Conservation (phyloP, 2,329 filamentous ascomycete genomes). For the Beauveria rudraprayagi region DNA sequence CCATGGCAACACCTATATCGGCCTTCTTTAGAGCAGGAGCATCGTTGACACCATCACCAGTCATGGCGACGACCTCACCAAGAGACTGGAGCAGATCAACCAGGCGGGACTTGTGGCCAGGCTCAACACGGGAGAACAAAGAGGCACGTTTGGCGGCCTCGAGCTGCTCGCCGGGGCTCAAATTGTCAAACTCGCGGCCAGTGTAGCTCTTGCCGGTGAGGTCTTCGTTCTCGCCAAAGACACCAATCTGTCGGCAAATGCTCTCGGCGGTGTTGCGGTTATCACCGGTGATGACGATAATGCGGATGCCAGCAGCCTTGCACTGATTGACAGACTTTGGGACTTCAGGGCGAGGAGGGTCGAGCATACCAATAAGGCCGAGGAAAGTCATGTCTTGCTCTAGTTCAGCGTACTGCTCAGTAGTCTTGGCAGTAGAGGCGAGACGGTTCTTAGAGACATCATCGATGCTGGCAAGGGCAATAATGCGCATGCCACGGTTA, state of each 20-base stretch:
- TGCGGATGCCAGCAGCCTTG: constrained; percentile 85
- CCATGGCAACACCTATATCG: constrained; percentile 98
- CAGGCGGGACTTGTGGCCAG: constrained; percentile 92
- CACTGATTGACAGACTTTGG: constrained; percentile 79
- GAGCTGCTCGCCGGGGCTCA: constrained; percentile 71
- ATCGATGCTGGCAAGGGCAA: constrained; percentile 81
- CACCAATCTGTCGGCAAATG: constrained; percentile 93
- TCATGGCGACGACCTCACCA: constrained; percentile 97
- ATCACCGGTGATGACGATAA: constrained; percentile 97
- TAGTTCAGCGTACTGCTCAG: constrained; percentile 73
- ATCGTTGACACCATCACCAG: constrained; percentile 96
- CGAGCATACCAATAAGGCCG: constrained; percentile 91
- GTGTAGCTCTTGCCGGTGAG: constrained; percentile 90
- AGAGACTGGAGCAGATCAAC: constrained; percentile 91
- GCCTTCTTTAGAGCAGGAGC: constrained; percentile 96
- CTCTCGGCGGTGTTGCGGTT: constrained; percentile 97
- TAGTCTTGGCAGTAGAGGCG: constrained; percentile 67
- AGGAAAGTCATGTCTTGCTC: constrained; percentile 94
- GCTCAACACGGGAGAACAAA: constrained; percentile 93
- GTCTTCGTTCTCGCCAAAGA: constrained; percentile 77
- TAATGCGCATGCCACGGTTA: constrained; percentile 86
- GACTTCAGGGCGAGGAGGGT: constrained; percentile 91
- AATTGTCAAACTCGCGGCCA: constrained; percentile 84
- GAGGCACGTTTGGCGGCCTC: constrained; percentile 78
- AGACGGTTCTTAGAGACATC: constrained; percentile 64